Evolutionary conservation across 1,284 basidiomycete species (phyloP), one percentile per base, ranked within the genome.

Genomic region (Baeospora myosura): DNA sequence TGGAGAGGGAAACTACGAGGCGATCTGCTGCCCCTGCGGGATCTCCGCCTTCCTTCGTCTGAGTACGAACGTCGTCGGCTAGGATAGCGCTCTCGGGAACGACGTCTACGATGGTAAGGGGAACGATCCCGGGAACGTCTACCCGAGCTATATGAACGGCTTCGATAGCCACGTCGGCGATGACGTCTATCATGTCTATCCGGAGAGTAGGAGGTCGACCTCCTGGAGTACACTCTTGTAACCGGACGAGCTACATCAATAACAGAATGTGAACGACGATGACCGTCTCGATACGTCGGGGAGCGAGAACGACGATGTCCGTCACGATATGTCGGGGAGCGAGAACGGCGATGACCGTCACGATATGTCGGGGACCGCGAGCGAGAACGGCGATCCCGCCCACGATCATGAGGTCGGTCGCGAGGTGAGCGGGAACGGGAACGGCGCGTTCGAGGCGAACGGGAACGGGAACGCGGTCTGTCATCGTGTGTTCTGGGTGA

Each of bases 401-500:
- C 38, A 43, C 25, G 31, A 42, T 35, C 26, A 43, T 43, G 41
- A 17, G 28, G 33, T 11, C 41, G 46, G n/a, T 38, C 38, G 5
- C 26, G 22, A 31, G 33, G 38, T 53, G 30, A 36, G 38, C 43
- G 51, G 25, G 51, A 47, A 41, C 46, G 51, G 23, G 48, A 48
- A 22, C 42, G 49, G 17, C 49, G 40, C 14, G 43, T 41, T 11
- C 32, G 46, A 25, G 42, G 45, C 36, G 44, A 44, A 12, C 31
- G 45, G 11, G 52, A 54, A 18, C 44, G 51, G 28, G 50, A 52
- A 34, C 43, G 51, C 41, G 18, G 40, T 16, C 37, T 38, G 16
- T 2, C n/a, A 29, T 29, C 26, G 8, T 8, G n/a, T 8, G 26
- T 8, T 8, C 8, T 8, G 26, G 8, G 26, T 8, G 8, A 8